Base-by-base conservation (phyloP, 306 rosid species). In the Acacia acuminata region DNA sequence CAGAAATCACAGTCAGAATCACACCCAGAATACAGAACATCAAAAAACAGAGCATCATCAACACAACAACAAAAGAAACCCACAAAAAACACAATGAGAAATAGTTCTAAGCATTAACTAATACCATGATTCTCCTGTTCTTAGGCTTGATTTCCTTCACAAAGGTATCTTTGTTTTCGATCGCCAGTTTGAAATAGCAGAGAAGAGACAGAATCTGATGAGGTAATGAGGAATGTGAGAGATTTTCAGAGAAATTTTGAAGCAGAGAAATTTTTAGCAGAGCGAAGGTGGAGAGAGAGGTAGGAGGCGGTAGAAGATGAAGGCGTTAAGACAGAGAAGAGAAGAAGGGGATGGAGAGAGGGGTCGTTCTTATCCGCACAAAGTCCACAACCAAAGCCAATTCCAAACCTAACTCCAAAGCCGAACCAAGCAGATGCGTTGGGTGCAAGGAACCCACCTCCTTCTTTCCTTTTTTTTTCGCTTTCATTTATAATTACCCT, bases 101-200 rank as follows among this genome's bases (percentile, higher is more conserved):
- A 36, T 32, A 72, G 65, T 32, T 48, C 36, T 71, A 32, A 22
- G 63, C 30, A 40, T 38, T 12, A 0, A 27, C 53, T 14, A 8
- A 15, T 77, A 91, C 97, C 96, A 92, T 92, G 92, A 94, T 90
- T 91, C 94, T 90, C 79, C 94, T 84, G 84, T 88, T 94, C 84
- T 92, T 92, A 81, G 94, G 96, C 83, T 94, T 90, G 84, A 94
- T 92, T 89, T 94, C 97, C 32, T 92, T 84, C 51, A 94, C 96
- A 51, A 88, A 45, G 79, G 86, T 77, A 58, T 90, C 93, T 34
- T 94, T 93, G 77, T 88, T 83, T 64, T 92, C 91, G 87, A 94
- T 88, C 89, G 98, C 98, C 98, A 94, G 89, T 85, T 93, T 87
- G 93, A 87, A 77, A 25, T 65, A 7, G 17, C 58, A 1, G 77